Evolutionary conservation across 2,329 filamentous ascomycete species (phyloP).

Genomic region (Verticillium isaacii): DNA sequence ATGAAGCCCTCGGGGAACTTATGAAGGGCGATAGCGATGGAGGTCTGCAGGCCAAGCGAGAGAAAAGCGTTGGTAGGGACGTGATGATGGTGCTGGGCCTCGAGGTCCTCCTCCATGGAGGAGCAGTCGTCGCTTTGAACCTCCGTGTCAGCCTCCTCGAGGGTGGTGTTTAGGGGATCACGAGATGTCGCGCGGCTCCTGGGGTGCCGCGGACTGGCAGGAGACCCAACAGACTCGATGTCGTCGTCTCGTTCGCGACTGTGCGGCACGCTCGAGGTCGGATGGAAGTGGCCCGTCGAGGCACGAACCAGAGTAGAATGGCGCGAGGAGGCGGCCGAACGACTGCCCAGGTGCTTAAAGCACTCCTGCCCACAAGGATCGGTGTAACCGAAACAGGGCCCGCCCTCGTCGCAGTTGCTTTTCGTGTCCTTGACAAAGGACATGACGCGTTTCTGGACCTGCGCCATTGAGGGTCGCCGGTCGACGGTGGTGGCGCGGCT

Average conservation of each 20-base stretch:
- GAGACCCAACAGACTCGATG: constrained; percentile 19
- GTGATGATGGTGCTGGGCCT: constrained; percentile 78
- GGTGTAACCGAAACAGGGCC: constrained; percentile 59
- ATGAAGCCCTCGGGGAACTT: constrained; percentile 88
- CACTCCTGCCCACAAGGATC: constrained; percentile 64
- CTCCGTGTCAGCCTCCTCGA: constrained; percentile 16
- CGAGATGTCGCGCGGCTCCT: constrained; percentile 34
- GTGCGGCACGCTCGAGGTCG: constrained; percentile 20
- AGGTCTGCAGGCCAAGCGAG: constrained; percentile 92
- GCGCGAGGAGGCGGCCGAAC: constrained; percentile 27
- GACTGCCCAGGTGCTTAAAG: constrained; percentile 50
- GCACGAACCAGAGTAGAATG: constrained; percentile 34
- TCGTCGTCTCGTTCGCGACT: constrained; percentile 17
- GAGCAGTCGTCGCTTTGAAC: constrained; percentile 11
- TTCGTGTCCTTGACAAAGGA: constrained; percentile 65
- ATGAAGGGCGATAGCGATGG: constrained; percentile 89
- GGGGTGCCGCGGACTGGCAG: constrained; percentile 26
- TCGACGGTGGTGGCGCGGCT: constrained; percentile 23
- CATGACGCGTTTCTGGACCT: constrained; percentile 52
- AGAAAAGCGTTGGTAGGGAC: constrained; percentile 92
- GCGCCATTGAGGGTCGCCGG: constrained; percentile 48
- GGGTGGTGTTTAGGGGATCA: constrained; percentile 24
- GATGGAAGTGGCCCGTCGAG: constrained; percentile 28
- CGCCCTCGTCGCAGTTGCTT: constrained; percentile 54
- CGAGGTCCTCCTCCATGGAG: constrained; percentile 29